Conservation (phyloP, 345 rosid genomes). For the Lagerstroemia speciosa region DNA sequence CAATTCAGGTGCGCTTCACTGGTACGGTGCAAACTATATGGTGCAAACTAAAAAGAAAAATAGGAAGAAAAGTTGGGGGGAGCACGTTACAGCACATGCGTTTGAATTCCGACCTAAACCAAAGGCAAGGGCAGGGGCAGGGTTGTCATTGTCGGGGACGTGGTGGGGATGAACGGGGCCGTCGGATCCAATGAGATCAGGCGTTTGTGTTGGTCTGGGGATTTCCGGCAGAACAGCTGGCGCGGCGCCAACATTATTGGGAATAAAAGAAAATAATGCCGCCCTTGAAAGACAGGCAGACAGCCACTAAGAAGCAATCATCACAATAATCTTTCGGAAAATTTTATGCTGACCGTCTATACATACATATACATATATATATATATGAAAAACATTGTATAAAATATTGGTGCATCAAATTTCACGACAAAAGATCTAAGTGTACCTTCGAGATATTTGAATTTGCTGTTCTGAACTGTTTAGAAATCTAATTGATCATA, state of each 20-base stretch:
- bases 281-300: not conserved
- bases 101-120: not conserved
- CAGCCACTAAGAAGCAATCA: not conserved
- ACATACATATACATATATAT: no score
- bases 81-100: constrained; percentile 6
- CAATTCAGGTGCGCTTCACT: no score
- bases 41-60: not conserved
- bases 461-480: no score
- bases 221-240: constrained; percentile 2
- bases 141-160: not conserved
- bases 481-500: no score
- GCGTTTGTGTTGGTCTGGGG: no score
- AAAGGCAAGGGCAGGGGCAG: no score
- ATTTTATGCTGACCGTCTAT: no score
- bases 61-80: not conserved
- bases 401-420: no score
- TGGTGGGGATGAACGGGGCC: not conserved
- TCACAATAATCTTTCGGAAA: no score
- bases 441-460: no score
- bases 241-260: not conserved
- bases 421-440: no score
- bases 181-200: not conserved
- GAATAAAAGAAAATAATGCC: not conserved
- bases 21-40: not conserved
- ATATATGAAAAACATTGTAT: no score